Evolutionary conservation across 768 basidiomycete species (phyloP).

Genomic region (Pisolithus albus): DNA sequence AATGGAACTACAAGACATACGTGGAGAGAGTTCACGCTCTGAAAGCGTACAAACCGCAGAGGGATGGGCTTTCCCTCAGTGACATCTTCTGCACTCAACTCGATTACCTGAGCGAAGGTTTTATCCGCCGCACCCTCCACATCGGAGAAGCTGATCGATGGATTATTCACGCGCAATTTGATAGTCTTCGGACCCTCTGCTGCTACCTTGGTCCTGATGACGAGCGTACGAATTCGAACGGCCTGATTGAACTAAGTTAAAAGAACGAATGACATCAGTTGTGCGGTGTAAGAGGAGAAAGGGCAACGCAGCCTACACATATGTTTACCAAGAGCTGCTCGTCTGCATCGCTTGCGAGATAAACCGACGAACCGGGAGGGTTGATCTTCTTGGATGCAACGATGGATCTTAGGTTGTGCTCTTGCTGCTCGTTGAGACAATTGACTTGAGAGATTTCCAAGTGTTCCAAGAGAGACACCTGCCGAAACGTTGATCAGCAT

Average conservation of each 20-base stretch:
- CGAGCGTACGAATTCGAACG: constrained; percentile 56
- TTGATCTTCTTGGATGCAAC: constrained; percentile 40
- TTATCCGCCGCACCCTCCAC: constrained; percentile 47
- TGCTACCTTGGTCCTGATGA: constrained; percentile 36
- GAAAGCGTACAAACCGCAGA: constrained; percentile 64
- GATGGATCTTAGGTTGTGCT: constrained; percentile 49
- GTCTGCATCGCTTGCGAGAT: constrained; percentile 63
- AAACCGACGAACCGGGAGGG: constrained; percentile 28
- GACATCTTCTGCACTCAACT: constrained; percentile 44
- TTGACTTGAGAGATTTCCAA: constrained; percentile 55
- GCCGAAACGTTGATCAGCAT: background rate
- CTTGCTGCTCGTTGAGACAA: constrained; percentile 60
- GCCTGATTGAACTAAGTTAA: constrained; percentile 58
- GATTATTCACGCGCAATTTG: constrained; percentile 57
- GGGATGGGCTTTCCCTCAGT: constrained; percentile 37
- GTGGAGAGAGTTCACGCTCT: constrained; percentile 58
- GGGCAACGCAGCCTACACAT: constrained; percentile 42
- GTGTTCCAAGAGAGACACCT: constrained; percentile 52
- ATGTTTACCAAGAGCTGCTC: constrained; percentile 66
- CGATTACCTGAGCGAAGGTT: constrained; percentile 51
- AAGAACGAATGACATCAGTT: background rate
- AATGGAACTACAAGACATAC: constrained; percentile 26
- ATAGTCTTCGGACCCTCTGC: constrained; percentile 51
- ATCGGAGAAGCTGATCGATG: constrained; percentile 58
- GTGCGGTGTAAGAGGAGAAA: background rate